Evolutionary conservation across 805 yeast species (phyloP).

Genomic region (Candida railenensis): DNA sequence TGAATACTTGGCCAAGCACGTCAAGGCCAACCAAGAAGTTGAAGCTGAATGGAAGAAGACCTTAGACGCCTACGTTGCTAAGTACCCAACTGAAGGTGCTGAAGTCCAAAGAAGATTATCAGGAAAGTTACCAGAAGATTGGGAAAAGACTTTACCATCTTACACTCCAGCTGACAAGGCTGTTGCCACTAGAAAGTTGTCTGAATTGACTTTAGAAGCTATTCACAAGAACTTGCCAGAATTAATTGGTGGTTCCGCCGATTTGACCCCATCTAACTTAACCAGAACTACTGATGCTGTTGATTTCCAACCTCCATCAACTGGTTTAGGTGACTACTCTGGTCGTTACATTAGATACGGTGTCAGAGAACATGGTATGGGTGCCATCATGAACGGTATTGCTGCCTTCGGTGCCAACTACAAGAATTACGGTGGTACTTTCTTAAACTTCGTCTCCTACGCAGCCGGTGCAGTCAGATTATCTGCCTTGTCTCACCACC

Average conservation of each 20-base stretch:
- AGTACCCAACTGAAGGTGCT: constrained; percentile 76
- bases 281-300: constrained; percentile 81
- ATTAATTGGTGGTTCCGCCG: constrained; percentile 97
- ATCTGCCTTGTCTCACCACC: constrained; percentile 80
- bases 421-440: constrained; percentile 95
- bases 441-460: constrained; percentile 86
- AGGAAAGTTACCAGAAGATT: constrained; percentile 76
- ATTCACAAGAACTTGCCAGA: constrained; percentile 74
- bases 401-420: constrained; percentile 84
- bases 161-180: constrained; percentile 79
- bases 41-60: constrained; percentile 75
- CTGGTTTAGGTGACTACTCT: constrained; percentile 77
- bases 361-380: constrained; percentile 99
- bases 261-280: constrained; percentile 94
- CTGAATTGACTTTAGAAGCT: constrained; percentile 72
- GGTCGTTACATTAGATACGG: constrained; percentile 98
- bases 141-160: constrained; percentile 76
- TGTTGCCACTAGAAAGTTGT: constrained; percentile 91
- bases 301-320: constrained; percentile 88
- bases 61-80: constrained; percentile 57
- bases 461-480: constrained; percentile 88
- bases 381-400: constrained; percentile 97
- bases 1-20: constrained; percentile 60
- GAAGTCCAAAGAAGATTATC: constrained; percentile 77
- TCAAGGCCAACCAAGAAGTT: constrained; percentile 60